These are phyloP conservation scores for Bacterosira constricta DNA, from an alignment of 108 stramenopile genomes.

Conservation along the genomic window DNA sequence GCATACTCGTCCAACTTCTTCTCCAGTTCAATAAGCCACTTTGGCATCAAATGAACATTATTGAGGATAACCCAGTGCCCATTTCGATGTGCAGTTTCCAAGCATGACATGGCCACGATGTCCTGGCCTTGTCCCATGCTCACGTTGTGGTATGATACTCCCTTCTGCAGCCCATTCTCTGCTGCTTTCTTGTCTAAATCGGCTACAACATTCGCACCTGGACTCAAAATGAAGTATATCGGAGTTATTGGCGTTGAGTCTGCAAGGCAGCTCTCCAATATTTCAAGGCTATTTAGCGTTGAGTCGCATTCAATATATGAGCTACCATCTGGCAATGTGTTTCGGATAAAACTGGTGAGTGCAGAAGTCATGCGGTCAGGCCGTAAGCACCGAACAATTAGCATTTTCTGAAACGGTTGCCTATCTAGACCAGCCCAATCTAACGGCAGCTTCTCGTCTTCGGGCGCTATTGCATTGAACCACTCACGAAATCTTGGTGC, in stretches of 20 bases:
- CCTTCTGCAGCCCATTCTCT: constrained; percentile 83
- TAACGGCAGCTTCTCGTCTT: constrained; percentile 89
- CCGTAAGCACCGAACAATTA: constrained; percentile 87
- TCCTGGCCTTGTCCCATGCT: constrained; percentile 96
- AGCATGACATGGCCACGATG: constrained; percentile 82
- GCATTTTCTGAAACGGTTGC: constrained; percentile 89
- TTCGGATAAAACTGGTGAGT: constrained; percentile 76
- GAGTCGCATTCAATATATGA: constrained; percentile 89
- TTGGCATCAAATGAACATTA: constrained; percentile 93
- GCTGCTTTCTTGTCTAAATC: constrained; percentile 84
- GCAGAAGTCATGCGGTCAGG: constrained; percentile 88
- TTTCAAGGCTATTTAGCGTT: constrained; percentile 78
- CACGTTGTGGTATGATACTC: constrained; percentile 89
- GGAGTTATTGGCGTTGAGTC: constrained; percentile 87
- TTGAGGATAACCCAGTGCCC: constrained; percentile 95
- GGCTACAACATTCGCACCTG: constrained; percentile 90
- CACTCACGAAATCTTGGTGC: constrained; percentile 90
- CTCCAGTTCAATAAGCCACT: constrained; percentile 87
- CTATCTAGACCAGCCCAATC: constrained; percentile 91
- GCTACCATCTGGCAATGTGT: constrained; percentile 71
- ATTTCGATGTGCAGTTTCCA: constrained; percentile 88
- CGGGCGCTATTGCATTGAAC: constrained; percentile 87
- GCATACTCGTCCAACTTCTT: constrained; percentile 91
- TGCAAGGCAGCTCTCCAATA: constrained; percentile 70
- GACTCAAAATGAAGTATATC: constrained; percentile 91